Conservation (phyloP, 495 filamentous ascomycete genomes). For the Aspergillus egyptiacus region DNA sequence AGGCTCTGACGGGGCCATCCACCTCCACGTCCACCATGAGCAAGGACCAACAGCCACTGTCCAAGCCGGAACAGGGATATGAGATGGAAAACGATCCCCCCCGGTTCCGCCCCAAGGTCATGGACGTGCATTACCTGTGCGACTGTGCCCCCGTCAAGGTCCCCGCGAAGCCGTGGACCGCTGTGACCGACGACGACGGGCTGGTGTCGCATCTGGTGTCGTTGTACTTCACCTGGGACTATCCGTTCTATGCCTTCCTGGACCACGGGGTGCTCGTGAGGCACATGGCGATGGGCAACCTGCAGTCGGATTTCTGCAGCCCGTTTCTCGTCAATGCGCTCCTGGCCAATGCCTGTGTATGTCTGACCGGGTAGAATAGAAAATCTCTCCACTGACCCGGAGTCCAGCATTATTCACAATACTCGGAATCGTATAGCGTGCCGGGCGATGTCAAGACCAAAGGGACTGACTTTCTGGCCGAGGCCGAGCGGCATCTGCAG, state of each 20-base stretch:
- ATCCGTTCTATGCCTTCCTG: conserved; percentile 36
- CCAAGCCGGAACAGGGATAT: not conserved
- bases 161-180: conserved; percentile 37
- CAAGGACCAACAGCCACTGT: not conserved
- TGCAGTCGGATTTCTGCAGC: conserved; percentile 34
- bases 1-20: not conserved
- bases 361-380: not conserved
- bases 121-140: conserved; percentile 14
- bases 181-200: conserved; percentile 37
- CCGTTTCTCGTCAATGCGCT: conserved; percentile 43
- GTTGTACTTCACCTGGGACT: conserved; percentile 43
- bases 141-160: conserved; percentile 9
- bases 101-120: conserved; percentile 9
- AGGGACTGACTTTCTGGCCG: conserved; percentile 26
- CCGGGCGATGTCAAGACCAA: conserved; percentile 28
- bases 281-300: conserved; percentile 26
- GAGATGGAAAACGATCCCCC: conserved; percentile 9
- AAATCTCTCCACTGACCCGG: not conserved
- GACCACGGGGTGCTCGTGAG: conserved; percentile 32
- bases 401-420: conserved; percentile 26
- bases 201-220: conserved; percentile 45
- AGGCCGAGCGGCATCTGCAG: conserved; percentile 24
- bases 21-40: no score
- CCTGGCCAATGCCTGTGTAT: conserved; percentile 34
- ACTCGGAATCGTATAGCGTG: conserved; percentile 24